Conservation (phyloP, 2,329 filamentous ascomycete species). For the Apiospora phragmitis region DNA sequence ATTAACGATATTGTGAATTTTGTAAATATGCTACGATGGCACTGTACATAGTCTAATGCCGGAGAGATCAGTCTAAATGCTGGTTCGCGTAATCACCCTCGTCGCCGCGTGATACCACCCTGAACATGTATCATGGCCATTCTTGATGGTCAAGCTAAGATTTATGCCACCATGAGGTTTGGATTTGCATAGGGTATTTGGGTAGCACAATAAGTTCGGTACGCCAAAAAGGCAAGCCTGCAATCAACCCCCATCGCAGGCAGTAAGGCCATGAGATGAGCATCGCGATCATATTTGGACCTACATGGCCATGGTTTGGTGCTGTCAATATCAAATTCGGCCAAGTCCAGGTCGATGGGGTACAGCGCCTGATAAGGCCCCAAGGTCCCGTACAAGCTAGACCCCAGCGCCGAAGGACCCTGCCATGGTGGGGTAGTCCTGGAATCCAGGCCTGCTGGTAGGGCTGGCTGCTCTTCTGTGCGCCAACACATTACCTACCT, state of each 20-base stretch:
- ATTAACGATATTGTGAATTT: constrained; percentile 29
- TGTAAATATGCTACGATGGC: constrained; percentile 36
- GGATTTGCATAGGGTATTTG: not conserved
- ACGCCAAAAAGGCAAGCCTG: not conserved
- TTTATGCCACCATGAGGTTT: not conserved
- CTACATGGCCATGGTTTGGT: not conserved
- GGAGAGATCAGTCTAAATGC: not conserved
- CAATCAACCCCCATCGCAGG: not conserved
- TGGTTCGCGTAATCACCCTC: not conserved
- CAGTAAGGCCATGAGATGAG: not conserved
- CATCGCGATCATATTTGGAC: not conserved
- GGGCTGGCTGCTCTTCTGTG: not conserved
- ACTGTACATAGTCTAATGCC: constrained; percentile 27
- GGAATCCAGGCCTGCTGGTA: not conserved
- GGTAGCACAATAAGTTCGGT: no score
- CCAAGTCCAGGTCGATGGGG: not conserved
- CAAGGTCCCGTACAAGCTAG: not conserved
- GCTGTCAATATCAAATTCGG: not conserved
- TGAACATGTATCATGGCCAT: not conserved
- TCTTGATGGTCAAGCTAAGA: not conserved
- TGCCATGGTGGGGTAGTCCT: not conserved
- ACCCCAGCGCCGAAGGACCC: not conserved
- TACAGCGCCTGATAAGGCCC: not conserved
- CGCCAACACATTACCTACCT: not conserved
- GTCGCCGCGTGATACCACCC: no score